A percentile compares a stretch with the other conserved stretches of the same genome.
phyloP scores from a whole-genome alignment of 164 flowering plant genomes.

The Saururus chinensis region DNA sequence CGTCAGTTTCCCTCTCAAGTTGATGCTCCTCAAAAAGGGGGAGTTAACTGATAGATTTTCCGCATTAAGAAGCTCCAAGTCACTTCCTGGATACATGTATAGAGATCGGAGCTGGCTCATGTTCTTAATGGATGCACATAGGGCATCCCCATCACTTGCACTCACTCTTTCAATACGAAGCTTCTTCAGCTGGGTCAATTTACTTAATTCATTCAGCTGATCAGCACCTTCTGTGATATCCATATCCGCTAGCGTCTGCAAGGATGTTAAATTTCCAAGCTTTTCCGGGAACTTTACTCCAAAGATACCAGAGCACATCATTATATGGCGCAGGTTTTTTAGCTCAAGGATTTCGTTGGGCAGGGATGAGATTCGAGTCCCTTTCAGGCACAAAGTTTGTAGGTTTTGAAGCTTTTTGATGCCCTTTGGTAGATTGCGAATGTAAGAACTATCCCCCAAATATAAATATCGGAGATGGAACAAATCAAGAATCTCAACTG shows the following conservation, averaged over 20 bases:
- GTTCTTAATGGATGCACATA: not conserved
- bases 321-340: not conserved
- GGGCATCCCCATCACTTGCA: not conserved
- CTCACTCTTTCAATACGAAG: not conserved
- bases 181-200: not conserved
- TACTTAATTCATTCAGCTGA: not conserved
- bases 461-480: conserved; percentile 25
- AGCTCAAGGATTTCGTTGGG: not conserved
- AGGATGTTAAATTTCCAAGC: not conserved
- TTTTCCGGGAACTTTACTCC: not conserved
- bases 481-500: conserved; percentile 12
- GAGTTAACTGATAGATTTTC: not conserved
- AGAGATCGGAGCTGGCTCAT: not conserved
- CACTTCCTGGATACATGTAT: not conserved
- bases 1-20: not conserved
- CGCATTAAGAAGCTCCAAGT: not conserved
- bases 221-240: not conserved
- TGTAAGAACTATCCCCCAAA: conserved; percentile 15
- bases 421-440: conserved; percentile 22
- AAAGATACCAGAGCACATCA: not conserved
- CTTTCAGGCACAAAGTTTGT: not conserved
- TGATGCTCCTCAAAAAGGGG: not conserved
- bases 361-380: not conserved
- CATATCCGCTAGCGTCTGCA: not conserved
- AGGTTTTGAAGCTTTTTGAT: not conserved